A percentile compares a stretch with the other conserved stretches of the same genome.
phyloP scores from a whole-genome alignment of 345 rosid species.

The Rhizophora apiculata region DNA sequence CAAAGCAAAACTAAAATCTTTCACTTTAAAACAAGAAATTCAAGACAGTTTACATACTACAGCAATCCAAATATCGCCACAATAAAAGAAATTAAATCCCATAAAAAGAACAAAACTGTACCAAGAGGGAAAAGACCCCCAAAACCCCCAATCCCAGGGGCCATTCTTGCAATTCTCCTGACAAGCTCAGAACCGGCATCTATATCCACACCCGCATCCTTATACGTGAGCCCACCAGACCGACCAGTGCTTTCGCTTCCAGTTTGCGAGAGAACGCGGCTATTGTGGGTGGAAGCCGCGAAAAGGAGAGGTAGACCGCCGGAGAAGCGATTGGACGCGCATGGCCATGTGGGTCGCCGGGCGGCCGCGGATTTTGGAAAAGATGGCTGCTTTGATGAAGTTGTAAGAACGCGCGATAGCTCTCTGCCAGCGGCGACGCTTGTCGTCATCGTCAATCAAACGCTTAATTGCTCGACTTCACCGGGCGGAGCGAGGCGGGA shows the following conservation, averaged over 20 bases:
- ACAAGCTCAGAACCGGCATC: constrained; percentile 94
- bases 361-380: background rate
- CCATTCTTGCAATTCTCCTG: constrained; percentile 77
- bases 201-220: constrained; percentile 89
- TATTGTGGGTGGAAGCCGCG: background rate
- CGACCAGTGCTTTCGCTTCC: background rate
- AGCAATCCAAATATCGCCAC: no score
- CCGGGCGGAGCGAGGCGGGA: background rate
- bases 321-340: constrained; percentile 5
- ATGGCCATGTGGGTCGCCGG: background rate
- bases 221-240: constrained; percentile 52
- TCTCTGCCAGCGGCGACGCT: constrained; percentile 8
- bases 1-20: no score
- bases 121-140: constrained; percentile 90
- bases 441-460: background rate
- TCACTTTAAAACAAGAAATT: no score
- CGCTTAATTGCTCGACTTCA: background rate
- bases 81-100: background rate
- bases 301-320: background rate
- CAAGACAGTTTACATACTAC: no score
- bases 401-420: constrained; percentile 4
- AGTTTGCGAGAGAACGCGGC: background rate
- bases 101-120: constrained; percentile 14
- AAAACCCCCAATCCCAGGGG: constrained; percentile 90
- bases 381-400: background rate